Evolutionary conservation across 1,139 yeast species (phyloP).

Genomic region (Taiozyma sp.): DNA sequence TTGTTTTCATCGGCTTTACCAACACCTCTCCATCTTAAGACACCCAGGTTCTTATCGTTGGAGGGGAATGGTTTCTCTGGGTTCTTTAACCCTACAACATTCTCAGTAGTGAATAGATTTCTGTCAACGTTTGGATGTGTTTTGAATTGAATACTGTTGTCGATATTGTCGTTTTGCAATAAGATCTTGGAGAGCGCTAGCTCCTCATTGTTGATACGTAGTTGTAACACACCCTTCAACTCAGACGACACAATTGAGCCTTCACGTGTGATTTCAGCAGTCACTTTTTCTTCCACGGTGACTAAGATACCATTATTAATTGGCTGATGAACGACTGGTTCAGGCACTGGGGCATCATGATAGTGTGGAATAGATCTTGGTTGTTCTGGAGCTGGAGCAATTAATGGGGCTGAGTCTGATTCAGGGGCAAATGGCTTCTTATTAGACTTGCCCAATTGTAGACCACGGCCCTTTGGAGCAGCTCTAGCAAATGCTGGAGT

Average conservation of each 20-base stretch:
- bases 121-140: conserved; percentile 97
- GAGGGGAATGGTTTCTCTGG: conserved; percentile 78
- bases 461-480: conserved; percentile 62
- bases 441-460: conserved; percentile 69
- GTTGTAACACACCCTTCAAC: conserved; percentile 85
- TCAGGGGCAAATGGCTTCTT: conserved; percentile 31
- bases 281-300: conserved; percentile 69
- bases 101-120: conserved; percentile 49
- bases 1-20: conserved; percentile 52
- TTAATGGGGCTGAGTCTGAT: conserved; percentile 41
- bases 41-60: conserved; percentile 85
- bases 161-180: conserved; percentile 43
- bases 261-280: conserved; percentile 77
- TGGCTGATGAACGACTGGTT: conserved; percentile 25
- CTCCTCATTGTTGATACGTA: conserved; percentile 72
- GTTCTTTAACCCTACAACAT: conserved; percentile 71
- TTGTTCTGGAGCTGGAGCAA: conserved; percentile 22
- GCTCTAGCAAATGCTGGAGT: conserved; percentile 19
- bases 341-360: conserved; percentile 14
- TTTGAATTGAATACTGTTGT: conserved; percentile 63
- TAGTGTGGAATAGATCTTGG: conserved; percentile 12
- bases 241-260: conserved; percentile 74
- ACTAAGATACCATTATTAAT: conserved; percentile 74
- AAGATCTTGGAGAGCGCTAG: conserved; percentile 62
- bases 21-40: conserved; percentile 81